These are phyloP conservation scores for Scytalidium lignicola DNA, from an alignment of 2,329 filamentous ascomycete species.

Conservation along the genomic window DNA sequence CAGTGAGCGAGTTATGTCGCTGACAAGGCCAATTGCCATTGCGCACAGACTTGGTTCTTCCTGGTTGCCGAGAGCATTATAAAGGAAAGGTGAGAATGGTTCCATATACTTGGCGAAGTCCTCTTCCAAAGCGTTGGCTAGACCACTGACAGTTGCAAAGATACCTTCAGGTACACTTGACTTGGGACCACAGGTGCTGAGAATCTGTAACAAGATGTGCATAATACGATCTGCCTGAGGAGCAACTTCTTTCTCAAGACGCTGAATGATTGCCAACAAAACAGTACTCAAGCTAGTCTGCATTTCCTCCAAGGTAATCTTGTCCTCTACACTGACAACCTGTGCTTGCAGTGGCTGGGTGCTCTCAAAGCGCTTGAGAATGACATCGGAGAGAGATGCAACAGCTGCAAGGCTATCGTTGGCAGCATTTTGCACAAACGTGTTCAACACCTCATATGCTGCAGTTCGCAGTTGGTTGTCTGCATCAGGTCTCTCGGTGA, in stretches of 20 bases:
- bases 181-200: constrained; percentile 72
- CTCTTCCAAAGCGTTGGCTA: constrained; percentile 85
- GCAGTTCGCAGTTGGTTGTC: constrained; percentile 90
- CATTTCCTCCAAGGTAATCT: constrained; percentile 93
- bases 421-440: constrained; percentile 87
- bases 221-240: constrained; percentile 93
- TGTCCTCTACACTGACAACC: constrained; percentile 95
- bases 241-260: constrained; percentile 84
- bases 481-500: constrained; percentile 76
- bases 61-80: constrained; percentile 91
- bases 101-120: constrained; percentile 98
- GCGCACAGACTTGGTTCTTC: constrained; percentile 92
- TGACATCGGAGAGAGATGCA: constrained; percentile 77
- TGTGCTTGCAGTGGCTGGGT: constrained; percentile 86
- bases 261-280: constrained; percentile 83
- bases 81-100: constrained; percentile 84
- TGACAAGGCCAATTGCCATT: constrained; percentile 95
- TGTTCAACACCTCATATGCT: constrained; percentile 93
- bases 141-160: constrained; percentile 86
- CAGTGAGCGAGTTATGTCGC: constrained; percentile 89
- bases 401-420: constrained; percentile 78
- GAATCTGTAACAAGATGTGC: constrained; percentile 76
- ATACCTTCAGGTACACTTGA: constrained; percentile 92
- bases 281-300: constrained; percentile 93
- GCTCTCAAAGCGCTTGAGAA: constrained; percentile 85